Conservation (phyloP, 2,329 filamentous ascomycete genomes). For the Beauveria sp. region DNA sequence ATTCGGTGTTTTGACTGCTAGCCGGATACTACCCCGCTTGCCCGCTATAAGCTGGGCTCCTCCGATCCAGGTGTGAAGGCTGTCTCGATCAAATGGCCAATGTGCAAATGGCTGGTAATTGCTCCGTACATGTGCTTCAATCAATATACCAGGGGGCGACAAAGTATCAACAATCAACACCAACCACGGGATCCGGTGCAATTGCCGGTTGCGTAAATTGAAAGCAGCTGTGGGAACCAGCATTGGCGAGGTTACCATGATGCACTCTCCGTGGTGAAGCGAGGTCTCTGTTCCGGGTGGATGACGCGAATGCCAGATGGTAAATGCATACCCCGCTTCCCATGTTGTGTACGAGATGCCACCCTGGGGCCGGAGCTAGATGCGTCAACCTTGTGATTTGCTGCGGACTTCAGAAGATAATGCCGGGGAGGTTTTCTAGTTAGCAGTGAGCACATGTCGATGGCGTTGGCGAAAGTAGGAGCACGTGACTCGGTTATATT, state of each 20-base stretch:
- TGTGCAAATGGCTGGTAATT: not conserved
- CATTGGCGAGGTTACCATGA: too few species aligned
- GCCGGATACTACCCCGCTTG: not conserved
- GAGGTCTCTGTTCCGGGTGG: not conserved
- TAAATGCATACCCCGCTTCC: not conserved
- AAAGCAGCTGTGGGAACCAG: not conserved
- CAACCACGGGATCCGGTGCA: too few species aligned
- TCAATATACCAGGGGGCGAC: not conserved
- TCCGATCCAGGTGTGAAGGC: not conserved
- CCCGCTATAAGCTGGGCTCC: not conserved
- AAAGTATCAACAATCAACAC: too few species aligned
- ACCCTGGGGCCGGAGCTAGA: not conserved
- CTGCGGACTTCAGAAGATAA: too few species aligned
- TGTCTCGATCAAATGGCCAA: not conserved
- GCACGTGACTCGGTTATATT: conserved; percentile 5
- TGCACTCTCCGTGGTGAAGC: too few species aligned
- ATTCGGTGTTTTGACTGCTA: not conserved
- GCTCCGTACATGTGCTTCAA: not conserved
- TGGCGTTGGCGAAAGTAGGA: too few species aligned
- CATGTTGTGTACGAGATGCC: not conserved
- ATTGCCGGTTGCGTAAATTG: not conserved
- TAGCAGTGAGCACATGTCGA: conserved; percentile 1
- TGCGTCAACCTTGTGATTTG: not conserved
- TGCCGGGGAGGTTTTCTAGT: not conserved
- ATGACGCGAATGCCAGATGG: not conserved